Percentiles rank a stretch among this genome's conserved stretches.
Conservation (phyloP, 225 moss, liverwort and hornwort genomes). For the Marchantia paleacea region DNA sequence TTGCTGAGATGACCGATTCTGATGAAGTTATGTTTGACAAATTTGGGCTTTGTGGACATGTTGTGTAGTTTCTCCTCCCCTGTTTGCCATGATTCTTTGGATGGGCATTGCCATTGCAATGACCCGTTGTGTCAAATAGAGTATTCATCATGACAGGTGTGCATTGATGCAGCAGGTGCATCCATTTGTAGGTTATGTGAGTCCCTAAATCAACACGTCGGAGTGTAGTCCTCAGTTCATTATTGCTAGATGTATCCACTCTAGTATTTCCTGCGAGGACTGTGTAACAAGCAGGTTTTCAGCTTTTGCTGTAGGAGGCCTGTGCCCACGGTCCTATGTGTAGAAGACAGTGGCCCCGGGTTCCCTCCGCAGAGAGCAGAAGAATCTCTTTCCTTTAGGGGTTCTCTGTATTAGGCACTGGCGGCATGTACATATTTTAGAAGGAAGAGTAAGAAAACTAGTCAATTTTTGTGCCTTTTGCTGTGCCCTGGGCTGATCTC, state of each 20-base stretch:
- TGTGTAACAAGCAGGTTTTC: conserved; percentile 12
- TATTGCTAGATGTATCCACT: conserved; percentile 13
- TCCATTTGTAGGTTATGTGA: conserved; percentile 25
- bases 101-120: conserved; percentile 58
- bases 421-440: conserved; percentile 50
- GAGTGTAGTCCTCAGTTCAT: conserved; percentile 13
- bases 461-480: conserved; percentile 25
- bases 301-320: conserved; percentile 10
- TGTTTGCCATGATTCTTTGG: conserved; percentile 37
- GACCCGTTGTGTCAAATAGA: conserved; percentile 41
- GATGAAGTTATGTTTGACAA: conserved; percentile 13
- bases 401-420: conserved; percentile 29
- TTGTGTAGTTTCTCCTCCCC: conserved; percentile 27
- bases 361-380: conserved; percentile 9
- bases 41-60: conserved; percentile 31
- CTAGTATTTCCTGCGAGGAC: conserved; percentile 11
- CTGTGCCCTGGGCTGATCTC: neutral
- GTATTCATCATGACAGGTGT: conserved; percentile 27
- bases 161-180: conserved; percentile 28
- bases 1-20: conserved; percentile 23
- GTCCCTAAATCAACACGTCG: conserved; percentile 5
- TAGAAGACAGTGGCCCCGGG: conserved; percentile 17
- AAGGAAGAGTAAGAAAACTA: conserved; percentile 33
- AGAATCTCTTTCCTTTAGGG: conserved; percentile 23
- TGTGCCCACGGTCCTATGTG: conserved; percentile 14